phyloP scores from a whole-genome alignment of 2,329 filamentous ascomycete species.

The Colletotrichum falcatum region DNA sequence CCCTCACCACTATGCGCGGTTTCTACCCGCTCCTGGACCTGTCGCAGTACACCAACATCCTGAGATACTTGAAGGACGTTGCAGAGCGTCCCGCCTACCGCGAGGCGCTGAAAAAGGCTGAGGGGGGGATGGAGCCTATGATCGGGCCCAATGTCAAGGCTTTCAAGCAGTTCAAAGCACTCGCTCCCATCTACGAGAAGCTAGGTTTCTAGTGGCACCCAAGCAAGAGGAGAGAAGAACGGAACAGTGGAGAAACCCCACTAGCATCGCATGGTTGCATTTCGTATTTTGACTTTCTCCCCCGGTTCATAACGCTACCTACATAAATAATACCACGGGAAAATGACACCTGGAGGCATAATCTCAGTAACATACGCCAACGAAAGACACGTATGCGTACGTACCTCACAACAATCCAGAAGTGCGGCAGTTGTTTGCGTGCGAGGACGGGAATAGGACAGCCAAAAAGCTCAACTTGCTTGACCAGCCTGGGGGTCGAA shows the following conservation, averaged over 20 bases:
- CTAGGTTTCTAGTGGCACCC: not conserved
- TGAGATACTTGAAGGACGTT: conserved; percentile 60
- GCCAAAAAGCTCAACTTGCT: not conserved
- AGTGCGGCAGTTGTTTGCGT: too few relatives aligned
- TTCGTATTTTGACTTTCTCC: not conserved
- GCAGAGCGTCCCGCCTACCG: conserved; percentile 59
- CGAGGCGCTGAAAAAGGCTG: conserved; percentile 60
- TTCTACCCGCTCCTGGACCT: conserved; percentile 59
- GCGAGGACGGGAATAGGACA: too few relatives aligned
- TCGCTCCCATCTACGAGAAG: conserved; percentile 2
- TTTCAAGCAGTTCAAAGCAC: conserved; percentile 28
- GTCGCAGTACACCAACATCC: conserved; percentile 54
- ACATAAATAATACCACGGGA: not conserved
- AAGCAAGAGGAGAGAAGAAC: not conserved
- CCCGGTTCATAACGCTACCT: too few relatives aligned
- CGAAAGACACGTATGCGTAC: not conserved
- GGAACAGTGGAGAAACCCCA: not conserved
- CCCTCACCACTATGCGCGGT: conserved; percentile 70
- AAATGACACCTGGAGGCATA: not conserved
- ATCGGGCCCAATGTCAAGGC: conserved; percentile 26
- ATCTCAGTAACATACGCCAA: not conserved
- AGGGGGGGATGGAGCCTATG: conserved; percentile 56
- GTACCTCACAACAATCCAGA: not conserved
- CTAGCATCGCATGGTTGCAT: too few relatives aligned
- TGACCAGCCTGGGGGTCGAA: conserved; percentile 41